Percentiles rank a stretch among this genome's conserved stretches.
These are phyloP conservation scores for Daldinia sp. DNA, from an alignment of 2,329 filamentous ascomycete species.

Conservation along the genomic window DNA sequence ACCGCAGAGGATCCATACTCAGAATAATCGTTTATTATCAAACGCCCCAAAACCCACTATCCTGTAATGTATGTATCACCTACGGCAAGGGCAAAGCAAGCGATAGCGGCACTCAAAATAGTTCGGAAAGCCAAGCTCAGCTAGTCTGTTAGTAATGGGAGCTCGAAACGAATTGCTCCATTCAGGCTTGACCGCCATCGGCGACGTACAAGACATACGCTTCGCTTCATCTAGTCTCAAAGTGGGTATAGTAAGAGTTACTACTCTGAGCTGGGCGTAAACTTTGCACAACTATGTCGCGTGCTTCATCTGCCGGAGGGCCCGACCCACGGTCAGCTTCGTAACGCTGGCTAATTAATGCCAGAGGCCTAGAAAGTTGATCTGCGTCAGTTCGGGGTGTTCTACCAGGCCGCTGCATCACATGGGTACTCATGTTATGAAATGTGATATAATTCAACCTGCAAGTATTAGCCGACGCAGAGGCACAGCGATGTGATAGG, in stretches of 20 bases:
- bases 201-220: conserved; percentile 24
- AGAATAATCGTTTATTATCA: conserved; percentile 22
- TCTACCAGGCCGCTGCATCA: conserved; percentile 28
- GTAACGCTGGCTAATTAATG: conserved; percentile 18
- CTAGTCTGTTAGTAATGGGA: conserved; percentile 27
- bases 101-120: conserved; percentile 17
- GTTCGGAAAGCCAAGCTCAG: conserved; percentile 17
- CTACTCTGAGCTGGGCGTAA: conserved; percentile 31
- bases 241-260: conserved; percentile 26
- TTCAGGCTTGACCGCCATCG: conserved; percentile 32
- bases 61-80: conserved; percentile 20
- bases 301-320: conserved; percentile 34
- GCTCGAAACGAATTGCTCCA: conserved; percentile 21
- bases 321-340: conserved; percentile 35
- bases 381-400: conserved; percentile 28
- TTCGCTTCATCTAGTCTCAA: conserved; percentile 23
- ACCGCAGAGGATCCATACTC: conserved; percentile 22
- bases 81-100: conserved; percentile 3
- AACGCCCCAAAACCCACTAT: conserved; percentile 22
- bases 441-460: conserved; percentile 24
- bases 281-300: conserved; percentile 36
- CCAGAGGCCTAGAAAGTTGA: conserved; percentile 21
- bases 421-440: conserved; percentile 16
- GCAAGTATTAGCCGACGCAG: conserved; percentile 23
- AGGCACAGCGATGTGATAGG: conserved; percentile 23